Conservation (phyloP, 2,329 filamentous ascomycete genomes). For the Elsinoe fawcettii region DNA sequence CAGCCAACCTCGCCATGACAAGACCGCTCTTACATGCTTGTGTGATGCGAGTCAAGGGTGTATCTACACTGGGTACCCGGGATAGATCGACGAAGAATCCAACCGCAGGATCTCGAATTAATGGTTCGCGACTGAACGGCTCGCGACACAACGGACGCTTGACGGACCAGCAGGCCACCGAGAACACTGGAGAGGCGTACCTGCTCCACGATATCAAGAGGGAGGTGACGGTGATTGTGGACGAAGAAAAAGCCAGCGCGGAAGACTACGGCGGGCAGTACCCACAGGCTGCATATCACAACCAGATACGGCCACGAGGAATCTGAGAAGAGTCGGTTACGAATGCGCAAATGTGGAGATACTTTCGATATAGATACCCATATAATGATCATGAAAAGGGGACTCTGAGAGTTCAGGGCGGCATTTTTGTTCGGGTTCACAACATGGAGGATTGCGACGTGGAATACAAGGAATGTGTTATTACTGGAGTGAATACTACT, state of each 20-base stretch:
- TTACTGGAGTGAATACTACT: not conserved
- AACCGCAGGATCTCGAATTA: not conserved
- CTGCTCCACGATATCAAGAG: slow-evolving; percentile 8
- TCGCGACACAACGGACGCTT: not conserved
- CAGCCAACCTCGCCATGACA: slow-evolving; percentile 28
- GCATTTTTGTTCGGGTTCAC: not conserved
- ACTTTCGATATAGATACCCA: not conserved
- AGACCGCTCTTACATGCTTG: slow-evolving; percentile 26
- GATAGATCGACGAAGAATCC: not conserved
- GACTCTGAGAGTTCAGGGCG: not conserved
- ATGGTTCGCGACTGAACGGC: not conserved
- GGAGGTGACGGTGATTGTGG: slow-evolving; percentile 1
- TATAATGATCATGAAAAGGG: not conserved
- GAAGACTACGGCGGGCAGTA: not conserved
- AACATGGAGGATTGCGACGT: not conserved
- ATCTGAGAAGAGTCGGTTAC: not conserved
- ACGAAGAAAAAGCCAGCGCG: slow-evolving; percentile 5
- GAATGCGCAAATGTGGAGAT: not conserved
- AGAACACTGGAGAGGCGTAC: slow-evolving; percentile 8
- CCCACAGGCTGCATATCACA: not conserved
- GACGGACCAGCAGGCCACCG: not conserved
- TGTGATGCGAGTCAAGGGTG: slow-evolving; percentile 4
- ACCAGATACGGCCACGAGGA: not conserved
- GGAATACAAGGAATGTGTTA: not conserved
- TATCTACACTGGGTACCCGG: not conserved